phyloP scores from a whole-genome alignment of 805 yeast species.

The Sugiyamaella lignohabitans region DNA sequence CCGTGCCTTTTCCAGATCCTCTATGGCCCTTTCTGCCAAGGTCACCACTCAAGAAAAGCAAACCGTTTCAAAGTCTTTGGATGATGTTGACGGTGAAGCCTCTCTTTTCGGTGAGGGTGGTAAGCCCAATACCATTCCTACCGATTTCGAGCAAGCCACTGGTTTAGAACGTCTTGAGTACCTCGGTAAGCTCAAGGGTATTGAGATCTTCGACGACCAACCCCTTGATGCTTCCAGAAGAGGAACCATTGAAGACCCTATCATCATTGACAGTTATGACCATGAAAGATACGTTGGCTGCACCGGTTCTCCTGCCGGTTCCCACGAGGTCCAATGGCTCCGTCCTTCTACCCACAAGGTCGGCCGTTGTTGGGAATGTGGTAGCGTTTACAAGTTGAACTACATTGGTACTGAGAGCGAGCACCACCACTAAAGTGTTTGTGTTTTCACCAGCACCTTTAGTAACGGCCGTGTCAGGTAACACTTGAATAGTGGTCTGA shows the following conservation, averaged over 20 bases:
- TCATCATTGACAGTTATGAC: conserved; percentile 81
- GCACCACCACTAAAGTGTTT: conserved; percentile 38
- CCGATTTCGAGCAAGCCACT: conserved; percentile 93
- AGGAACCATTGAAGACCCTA: conserved; percentile 89
- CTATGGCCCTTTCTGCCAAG: background rate
- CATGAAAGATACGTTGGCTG: conserved; percentile 95
- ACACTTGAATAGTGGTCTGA: too few relatives aligned
- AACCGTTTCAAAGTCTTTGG: conserved; percentile 54
- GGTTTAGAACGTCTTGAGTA: conserved; percentile 96
- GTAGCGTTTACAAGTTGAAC: conserved; percentile 85
- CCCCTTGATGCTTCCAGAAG: conserved; percentile 82
- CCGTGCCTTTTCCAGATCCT: conserved; percentile 6
- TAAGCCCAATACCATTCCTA: conserved; percentile 72
- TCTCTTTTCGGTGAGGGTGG: conserved; percentile 91
- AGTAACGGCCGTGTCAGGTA: too few relatives aligned
- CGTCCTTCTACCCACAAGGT: conserved; percentile 75
- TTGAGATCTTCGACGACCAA: conserved; percentile 78
- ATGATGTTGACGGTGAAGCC: conserved; percentile 73
- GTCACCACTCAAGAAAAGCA: conserved; percentile 35
- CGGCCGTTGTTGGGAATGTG: conserved; percentile 98
- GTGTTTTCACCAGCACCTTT: background rate
- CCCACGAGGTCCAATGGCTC: conserved; percentile 89
- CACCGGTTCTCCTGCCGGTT: conserved; percentile 91
- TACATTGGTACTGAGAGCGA: conserved; percentile 68
- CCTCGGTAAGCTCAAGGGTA: conserved; percentile 91